Conservation (phyloP, 495 filamentous ascomycete species). For the Talaromyces wortmannii region DNA sequence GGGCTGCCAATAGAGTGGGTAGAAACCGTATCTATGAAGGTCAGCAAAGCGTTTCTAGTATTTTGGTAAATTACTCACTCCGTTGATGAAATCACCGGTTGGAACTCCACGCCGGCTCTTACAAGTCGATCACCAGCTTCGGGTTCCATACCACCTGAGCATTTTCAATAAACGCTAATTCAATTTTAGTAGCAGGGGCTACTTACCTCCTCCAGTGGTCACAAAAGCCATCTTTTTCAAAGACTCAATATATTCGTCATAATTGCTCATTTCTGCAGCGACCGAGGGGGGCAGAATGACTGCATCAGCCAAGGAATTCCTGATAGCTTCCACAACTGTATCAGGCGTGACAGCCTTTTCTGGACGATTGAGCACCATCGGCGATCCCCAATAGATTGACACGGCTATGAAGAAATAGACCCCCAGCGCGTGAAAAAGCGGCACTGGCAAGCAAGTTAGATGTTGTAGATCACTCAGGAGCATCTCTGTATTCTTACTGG, state of each 20-base stretch:
- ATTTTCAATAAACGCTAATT: not conserved
- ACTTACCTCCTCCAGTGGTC: not conserved
- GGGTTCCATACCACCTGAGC: not conserved
- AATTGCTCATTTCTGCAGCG: slow-evolving; percentile 20
- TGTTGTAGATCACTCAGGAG: not conserved
- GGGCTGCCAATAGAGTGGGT: not conserved
- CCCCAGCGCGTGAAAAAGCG: slow-evolving; percentile 4
- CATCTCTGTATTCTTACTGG: not conserved
- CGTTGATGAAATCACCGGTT: not conserved
- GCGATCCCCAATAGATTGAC: slow-evolving; percentile 1
- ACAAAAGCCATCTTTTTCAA: not conserved
- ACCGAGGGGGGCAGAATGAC: slow-evolving; percentile 16
- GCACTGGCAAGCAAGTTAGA: not conserved
- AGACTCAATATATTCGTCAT: slow-evolving; percentile 3
- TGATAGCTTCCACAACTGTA: slow-evolving; percentile 6
- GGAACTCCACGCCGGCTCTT: not conserved
- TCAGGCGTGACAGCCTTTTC: slow-evolving; percentile 1
- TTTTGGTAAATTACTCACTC: not conserved
- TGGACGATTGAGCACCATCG: slow-evolving; percentile 3
- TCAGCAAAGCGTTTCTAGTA: not conserved
- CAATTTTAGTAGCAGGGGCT: not conserved
- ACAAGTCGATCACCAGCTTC: not conserved
- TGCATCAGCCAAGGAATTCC: slow-evolving; percentile 7
- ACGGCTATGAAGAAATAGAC: slow-evolving; percentile 2
- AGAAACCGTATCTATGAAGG: not conserved